Percentiles rank a stretch among this genome's conserved stretches.
Evolutionary conservation across 2,329 filamentous ascomycete species (phyloP).

Genomic region (Juglanconis oblonga): DNA sequence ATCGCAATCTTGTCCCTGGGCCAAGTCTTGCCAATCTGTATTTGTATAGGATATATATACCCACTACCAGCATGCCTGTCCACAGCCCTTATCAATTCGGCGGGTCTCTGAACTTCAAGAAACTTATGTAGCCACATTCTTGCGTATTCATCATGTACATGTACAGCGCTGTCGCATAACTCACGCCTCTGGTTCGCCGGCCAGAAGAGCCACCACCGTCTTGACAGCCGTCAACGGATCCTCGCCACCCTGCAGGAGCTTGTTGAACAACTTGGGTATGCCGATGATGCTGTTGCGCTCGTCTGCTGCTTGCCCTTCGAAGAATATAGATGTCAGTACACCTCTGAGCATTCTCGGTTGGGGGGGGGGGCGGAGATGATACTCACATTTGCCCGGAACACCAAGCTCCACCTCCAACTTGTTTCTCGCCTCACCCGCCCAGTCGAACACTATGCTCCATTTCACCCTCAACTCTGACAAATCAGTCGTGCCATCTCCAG

Average conservation of each 20-base stretch:
- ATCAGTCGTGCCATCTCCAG: slow-evolving; percentile 28
- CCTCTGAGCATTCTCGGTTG: not conserved
- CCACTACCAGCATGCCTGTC: not conserved
- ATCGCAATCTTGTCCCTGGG: not conserved
- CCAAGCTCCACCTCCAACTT: slow-evolving; percentile 52
- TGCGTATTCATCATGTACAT: slow-evolving; percentile 4
- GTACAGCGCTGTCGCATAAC: not conserved
- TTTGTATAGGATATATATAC: not conserved
- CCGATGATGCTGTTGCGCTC: slow-evolving; percentile 51
- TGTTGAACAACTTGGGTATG: slow-evolving; percentile 59
- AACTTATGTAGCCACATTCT: not conserved
- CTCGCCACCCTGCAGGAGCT: slow-evolving; percentile 53
- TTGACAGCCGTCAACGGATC: slow-evolving; percentile 55
- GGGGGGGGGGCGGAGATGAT: slow-evolving; percentile 2
- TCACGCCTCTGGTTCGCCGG: slow-evolving; percentile 34
- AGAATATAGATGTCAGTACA: not conserved
- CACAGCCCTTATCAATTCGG: not conserved
- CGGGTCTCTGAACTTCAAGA: not conserved
- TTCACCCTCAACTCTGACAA: slow-evolving; percentile 49
- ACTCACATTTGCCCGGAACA: slow-evolving; percentile 62
- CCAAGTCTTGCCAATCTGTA: not conserved
- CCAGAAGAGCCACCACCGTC: slow-evolving; percentile 59
- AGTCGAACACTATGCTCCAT: slow-evolving; percentile 67
- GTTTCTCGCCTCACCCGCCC: slow-evolving; percentile 68
- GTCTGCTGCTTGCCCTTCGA: slow-evolving; percentile 60